Conservation (phyloP, 176 grass and related monocot species). For the Themeda triandra region DNA sequence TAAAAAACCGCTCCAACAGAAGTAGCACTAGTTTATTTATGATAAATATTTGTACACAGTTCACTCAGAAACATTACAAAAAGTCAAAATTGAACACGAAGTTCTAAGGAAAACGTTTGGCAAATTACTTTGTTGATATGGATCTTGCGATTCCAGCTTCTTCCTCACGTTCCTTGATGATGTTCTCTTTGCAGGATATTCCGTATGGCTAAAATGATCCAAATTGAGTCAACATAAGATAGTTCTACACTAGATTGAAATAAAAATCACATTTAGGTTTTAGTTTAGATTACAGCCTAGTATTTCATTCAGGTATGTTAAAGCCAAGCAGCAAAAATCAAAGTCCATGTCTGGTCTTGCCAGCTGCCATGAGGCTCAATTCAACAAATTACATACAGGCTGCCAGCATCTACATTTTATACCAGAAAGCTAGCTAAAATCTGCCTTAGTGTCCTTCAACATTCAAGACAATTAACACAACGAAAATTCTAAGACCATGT, state of each 20-base stretch:
- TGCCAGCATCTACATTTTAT: neutral
- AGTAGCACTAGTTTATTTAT: conserved; percentile 49
- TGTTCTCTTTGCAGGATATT: conserved; percentile 84
- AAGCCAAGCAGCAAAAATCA: too few relatives aligned
- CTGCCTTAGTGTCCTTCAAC: neutral
- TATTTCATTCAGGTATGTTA: conserved; percentile 14
- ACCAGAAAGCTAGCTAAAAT: neutral
- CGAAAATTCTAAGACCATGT: neutral
- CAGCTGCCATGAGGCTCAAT: neutral
- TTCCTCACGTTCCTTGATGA: conserved; percentile 93
- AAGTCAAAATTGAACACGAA: neutral
- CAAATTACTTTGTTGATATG: conserved; percentile 65
- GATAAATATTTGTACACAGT: neutral
- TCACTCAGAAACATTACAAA: neutral
- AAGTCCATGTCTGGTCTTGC: neutral
- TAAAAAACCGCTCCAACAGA: conserved; percentile 80
- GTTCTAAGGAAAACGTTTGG: conserved; percentile 22
- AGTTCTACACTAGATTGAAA: conserved; percentile 6
- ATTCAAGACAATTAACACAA: neutral
- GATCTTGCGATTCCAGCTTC: conserved; percentile 92
- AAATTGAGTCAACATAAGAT: conserved; percentile 9
- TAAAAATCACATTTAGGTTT: neutral
- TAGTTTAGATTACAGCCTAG: neutral
- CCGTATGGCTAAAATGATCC: conserved; percentile 59
- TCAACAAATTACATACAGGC: neutral